Evolutionary conservation across 1,139 yeast species (phyloP).

Genomic region (Sugiyamaella paludigena): DNA sequence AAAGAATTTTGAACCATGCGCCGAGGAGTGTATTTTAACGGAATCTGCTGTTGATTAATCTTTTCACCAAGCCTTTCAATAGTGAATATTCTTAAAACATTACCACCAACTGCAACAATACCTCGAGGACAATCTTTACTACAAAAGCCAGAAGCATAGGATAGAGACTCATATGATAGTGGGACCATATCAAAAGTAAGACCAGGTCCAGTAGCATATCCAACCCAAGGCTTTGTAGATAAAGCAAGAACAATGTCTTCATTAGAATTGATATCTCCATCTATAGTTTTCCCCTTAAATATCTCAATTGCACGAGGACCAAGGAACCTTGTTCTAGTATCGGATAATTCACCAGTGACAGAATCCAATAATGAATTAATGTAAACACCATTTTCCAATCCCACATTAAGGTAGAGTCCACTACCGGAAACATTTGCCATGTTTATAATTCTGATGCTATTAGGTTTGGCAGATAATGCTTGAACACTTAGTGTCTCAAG

Average conservation of each 20-base stretch:
- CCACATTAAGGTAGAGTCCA: slow-evolving; percentile 59
- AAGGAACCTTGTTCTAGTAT: slow-evolving; percentile 68
- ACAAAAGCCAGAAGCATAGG: slow-evolving; percentile 50
- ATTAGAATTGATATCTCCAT: slow-evolving; percentile 9
- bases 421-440: slow-evolving; percentile 33
- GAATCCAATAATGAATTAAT: slow-evolving; percentile 59
- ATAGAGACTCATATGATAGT: slow-evolving; percentile 34
- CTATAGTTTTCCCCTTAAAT: slow-evolving; percentile 36
- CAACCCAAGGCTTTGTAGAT: slow-evolving; percentile 45
- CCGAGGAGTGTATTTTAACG: slow-evolving; percentile 55
- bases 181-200: slow-evolving; percentile 35
- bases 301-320: slow-evolving; percentile 66
- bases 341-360: slow-evolving; percentile 60
- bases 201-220: slow-evolving; percentile 31
- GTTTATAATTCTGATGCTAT: slow-evolving; percentile 48
- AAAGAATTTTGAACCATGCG: slow-evolving; percentile 39
- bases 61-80: slow-evolving; percentile 54
- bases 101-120: slow-evolving; percentile 59
- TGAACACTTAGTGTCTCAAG: slow-evolving; percentile 65
- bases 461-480: slow-evolving; percentile 60
- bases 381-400: slow-evolving; percentile 79
- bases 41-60: slow-evolving; percentile 45
- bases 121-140: slow-evolving; percentile 64
- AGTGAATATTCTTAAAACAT: slow-evolving; percentile 57
- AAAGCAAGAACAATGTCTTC: slow-evolving; percentile 37